Conservation (phyloP, 768 basidiomycete genomes). For the Lepiota venenata region DNA sequence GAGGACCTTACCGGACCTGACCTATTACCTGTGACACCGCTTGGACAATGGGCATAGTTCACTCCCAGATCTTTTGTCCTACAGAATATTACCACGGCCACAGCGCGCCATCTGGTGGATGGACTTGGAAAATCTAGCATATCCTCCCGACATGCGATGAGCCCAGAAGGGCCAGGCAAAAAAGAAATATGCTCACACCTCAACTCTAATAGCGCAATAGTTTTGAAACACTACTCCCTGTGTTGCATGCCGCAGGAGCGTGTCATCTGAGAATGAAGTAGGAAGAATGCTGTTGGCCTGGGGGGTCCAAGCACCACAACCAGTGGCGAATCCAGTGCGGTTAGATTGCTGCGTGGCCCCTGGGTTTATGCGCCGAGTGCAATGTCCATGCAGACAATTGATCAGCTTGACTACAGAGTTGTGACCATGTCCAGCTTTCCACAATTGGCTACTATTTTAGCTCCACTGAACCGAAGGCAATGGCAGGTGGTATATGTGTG, state of each 20-base stretch:
- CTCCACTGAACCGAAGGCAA: neutral
- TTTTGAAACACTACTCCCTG: neutral
- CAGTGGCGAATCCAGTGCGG: neutral
- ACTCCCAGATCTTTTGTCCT: neutral
- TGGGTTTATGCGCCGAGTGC: too few relatives aligned
- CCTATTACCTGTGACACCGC: neutral
- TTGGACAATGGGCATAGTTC: neutral
- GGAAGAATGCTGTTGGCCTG: neutral
- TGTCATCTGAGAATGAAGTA: neutral
- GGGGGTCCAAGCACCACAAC: conserved; percentile 4
- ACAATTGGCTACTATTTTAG: neutral
- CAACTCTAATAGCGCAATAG: too few relatives aligned
- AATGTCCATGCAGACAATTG: too few relatives aligned
- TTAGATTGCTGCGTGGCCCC: too few relatives aligned
- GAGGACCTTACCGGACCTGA: neutral
- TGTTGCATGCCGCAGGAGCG: neutral
- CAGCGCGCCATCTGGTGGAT: too few relatives aligned
- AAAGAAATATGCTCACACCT: too few relatives aligned
- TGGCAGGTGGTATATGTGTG: neutral
- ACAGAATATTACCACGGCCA: too few relatives aligned
- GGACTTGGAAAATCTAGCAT: too few relatives aligned
- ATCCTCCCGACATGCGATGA: too few relatives aligned
- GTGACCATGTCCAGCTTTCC: neutral
- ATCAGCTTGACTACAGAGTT: too few relatives aligned
- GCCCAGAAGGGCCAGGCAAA: too few relatives aligned